phyloP scores from a whole-genome alignment of 1,284 basidiomycete species.

The Paramarasmius palmivorus region DNA sequence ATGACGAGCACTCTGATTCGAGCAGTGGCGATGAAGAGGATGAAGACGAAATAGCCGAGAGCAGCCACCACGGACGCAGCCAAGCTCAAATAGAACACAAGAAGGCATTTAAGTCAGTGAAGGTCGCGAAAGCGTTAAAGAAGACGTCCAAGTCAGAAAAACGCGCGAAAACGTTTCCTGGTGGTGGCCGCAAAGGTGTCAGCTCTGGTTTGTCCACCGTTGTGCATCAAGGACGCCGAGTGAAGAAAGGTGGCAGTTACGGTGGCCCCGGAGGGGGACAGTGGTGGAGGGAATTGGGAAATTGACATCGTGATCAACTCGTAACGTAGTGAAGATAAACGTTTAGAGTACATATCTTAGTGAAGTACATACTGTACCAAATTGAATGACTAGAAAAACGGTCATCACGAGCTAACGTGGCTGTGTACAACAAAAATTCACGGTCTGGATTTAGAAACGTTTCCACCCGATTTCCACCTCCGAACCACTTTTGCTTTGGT shows the following conservation, averaged over 20 bases:
- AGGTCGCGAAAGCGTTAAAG: constrained; percentile 1
- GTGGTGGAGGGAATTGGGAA: neutral
- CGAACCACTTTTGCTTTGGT: no score
- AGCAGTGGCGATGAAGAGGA: constrained; percentile 23
- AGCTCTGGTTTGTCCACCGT: constrained; percentile 75
- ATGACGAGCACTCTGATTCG: constrained; percentile 25
- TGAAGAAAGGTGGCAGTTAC: constrained; percentile 10
- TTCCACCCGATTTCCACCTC: no score
- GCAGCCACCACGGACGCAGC: neutral
- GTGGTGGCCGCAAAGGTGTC: constrained; percentile 64
- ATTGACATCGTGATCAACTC: no score
- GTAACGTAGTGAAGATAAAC: no score
- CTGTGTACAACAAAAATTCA: no score
- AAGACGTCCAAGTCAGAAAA: constrained; percentile 16
- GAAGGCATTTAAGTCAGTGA: constrained; percentile 5
- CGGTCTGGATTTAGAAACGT: no score
- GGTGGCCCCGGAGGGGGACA: constrained; percentile 3
- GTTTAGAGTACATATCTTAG: no score
- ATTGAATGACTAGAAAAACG: no score
- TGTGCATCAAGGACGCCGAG: constrained; percentile 29
- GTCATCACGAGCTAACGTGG: no score
- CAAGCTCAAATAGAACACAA: constrained; percentile 5
- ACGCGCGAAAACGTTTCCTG: constrained; percentile 36
- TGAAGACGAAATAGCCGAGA: constrained; percentile 9
- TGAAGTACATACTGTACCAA: no score